Conservation (phyloP, 495 filamentous ascomycete species). For the Aspergillus homomorphus region DNA sequence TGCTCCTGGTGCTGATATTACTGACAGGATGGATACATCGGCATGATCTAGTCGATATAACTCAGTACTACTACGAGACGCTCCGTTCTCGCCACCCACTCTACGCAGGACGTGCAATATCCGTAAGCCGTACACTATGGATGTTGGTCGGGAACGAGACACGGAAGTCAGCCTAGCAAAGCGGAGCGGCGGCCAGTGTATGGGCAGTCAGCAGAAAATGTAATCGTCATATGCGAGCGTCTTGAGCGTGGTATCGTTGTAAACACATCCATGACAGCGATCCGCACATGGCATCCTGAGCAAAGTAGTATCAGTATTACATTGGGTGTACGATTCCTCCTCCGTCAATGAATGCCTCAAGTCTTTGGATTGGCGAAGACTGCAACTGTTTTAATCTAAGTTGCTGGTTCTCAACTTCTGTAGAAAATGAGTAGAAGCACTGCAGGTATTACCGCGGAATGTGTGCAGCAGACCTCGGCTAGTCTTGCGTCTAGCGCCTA, state of each 20-base stretch:
- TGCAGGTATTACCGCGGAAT: not conserved
- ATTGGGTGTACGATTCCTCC: no score
- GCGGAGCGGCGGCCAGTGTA: not conserved
- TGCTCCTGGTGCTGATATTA: slow-evolving; percentile 4
- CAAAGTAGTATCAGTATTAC: no score
- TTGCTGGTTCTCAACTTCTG: no score
- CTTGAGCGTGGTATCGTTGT: no score
- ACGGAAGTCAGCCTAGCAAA: not conserved
- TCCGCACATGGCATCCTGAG: no score
- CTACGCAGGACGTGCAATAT: not conserved
- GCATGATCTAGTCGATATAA: slow-evolving; percentile 6
- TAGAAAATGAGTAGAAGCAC: no score
- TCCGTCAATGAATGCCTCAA: no score
- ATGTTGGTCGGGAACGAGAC: not conserved
- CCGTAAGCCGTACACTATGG: not conserved
- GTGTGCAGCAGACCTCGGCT: not conserved
- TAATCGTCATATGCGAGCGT: no score
- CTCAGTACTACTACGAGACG: not conserved
- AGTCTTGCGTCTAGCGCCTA: not conserved
- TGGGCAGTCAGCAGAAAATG: not conserved
- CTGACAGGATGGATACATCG: slow-evolving; percentile 36
- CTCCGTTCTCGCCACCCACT: not conserved
- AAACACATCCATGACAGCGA: no score
- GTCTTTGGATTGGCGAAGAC: no score
- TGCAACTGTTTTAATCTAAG: no score